phyloP scores from a whole-genome alignment of 805 yeast genomes.

The Ogataea siamensis region DNA sequence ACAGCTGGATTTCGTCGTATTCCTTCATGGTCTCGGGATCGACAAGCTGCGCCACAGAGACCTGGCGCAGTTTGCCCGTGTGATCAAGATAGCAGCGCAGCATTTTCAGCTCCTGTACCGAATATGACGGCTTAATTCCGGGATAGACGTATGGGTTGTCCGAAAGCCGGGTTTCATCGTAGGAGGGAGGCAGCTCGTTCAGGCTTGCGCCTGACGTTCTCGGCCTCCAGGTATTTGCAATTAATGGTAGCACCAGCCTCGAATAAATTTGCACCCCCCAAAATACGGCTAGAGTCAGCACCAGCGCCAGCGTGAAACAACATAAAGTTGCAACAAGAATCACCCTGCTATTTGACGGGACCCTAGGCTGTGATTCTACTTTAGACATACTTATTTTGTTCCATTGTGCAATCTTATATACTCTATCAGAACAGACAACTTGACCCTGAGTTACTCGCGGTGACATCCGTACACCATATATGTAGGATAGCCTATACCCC shows the following conservation, averaged over 20 bases:
- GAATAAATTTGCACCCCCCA: conserved; percentile 14
- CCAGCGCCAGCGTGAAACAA: conserved; percentile 8
- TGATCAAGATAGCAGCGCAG: conserved; percentile 15
- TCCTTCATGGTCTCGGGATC: conserved; percentile 17
- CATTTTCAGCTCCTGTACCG: conserved; percentile 14
- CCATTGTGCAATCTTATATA: background rate
- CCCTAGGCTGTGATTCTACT: background rate
- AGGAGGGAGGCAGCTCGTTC: conserved; percentile 15
- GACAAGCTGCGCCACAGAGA: conserved; percentile 12
- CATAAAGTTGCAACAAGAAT: conserved; percentile 12
- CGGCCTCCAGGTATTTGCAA: background rate
- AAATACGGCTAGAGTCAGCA: conserved; percentile 8
- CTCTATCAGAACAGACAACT: conserved; percentile 12
- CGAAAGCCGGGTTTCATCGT: conserved; percentile 13
- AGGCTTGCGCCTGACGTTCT: no score
- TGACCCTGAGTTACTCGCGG: background rate
- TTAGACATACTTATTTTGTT: background rate
- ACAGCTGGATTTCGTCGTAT: conserved; percentile 16
- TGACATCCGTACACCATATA: conserved; percentile 14
- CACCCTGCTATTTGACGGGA: conserved; percentile 1
- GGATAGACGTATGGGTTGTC: conserved; percentile 9
- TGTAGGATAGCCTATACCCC: background rate
- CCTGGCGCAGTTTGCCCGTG: conserved; percentile 14
- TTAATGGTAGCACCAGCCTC: conserved; percentile 9
- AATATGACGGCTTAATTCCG: conserved; percentile 17